phyloP scores from a whole-genome alignment of 1,284 basidiomycete genomes.

The Heterobasidion occidentale region DNA sequence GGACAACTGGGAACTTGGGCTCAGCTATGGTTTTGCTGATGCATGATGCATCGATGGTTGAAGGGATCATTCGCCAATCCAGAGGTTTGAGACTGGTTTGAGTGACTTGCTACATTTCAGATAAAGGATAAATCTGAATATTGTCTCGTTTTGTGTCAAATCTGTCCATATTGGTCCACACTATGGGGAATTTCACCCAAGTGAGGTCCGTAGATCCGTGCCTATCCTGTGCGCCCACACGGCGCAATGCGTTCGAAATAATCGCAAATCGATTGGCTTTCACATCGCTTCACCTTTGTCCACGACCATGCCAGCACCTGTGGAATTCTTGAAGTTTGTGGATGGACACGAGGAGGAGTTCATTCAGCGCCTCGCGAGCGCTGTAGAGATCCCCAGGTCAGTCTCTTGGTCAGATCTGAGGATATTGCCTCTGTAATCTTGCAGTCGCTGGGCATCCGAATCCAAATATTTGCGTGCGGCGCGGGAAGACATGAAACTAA shows the following conservation, averaged over 20 bases:
- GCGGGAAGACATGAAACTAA: background rate
- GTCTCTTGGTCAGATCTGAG: slow-evolving; percentile 9
- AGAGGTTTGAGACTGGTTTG: too few relatives aligned
- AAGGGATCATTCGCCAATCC: too few relatives aligned
- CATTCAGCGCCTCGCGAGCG: slow-evolving; percentile 71
- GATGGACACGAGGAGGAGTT: slow-evolving; percentile 68
- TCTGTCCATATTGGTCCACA: too few relatives aligned
- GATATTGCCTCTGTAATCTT: background rate
- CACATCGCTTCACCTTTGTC: background rate
- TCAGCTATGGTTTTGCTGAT: too few relatives aligned
- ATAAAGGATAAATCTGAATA: too few relatives aligned
- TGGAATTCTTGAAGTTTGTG: slow-evolving; percentile 52
- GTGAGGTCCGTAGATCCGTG: background rate
- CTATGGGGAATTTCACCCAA: too few relatives aligned
- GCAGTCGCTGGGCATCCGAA: background rate
- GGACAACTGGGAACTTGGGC: too few relatives aligned
- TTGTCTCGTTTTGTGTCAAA: too few relatives aligned
- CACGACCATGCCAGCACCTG: slow-evolving; percentile 29
- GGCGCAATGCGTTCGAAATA: background rate
- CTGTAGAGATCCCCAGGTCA: slow-evolving; percentile 88
- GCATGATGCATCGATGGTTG: too few relatives aligned
- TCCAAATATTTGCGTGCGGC: too few relatives aligned
- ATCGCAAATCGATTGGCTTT: background rate
- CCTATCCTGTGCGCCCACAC: background rate
- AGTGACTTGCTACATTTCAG: too few relatives aligned